Percentiles rank a stretch among this genome's conserved stretches.
Evolutionary conservation across 805 yeast species (phyloP).

Genomic region (Sungouiella blattae): DNA sequence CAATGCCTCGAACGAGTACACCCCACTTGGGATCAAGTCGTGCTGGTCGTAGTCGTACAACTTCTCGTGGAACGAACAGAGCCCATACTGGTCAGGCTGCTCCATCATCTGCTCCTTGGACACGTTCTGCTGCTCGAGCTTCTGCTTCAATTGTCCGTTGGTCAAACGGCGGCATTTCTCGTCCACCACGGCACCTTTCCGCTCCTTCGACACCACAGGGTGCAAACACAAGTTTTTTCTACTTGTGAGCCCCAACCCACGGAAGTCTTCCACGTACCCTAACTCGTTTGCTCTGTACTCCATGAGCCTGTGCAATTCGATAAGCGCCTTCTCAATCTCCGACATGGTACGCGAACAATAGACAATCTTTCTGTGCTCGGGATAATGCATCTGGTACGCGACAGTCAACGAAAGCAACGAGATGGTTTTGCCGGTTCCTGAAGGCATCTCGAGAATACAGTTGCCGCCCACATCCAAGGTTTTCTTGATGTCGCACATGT

Average conservation of each 20-base stretch:
- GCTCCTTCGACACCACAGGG: slow-evolving; percentile 80
- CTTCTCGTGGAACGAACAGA: slow-evolving; percentile 91
- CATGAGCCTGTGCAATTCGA: slow-evolving; percentile 87
- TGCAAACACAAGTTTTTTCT: slow-evolving; percentile 93
- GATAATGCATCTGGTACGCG: slow-evolving; percentile 93
- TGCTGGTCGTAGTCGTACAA: slow-evolving; percentile 83
- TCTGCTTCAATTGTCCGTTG: slow-evolving; percentile 77
- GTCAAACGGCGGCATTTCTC: slow-evolving; percentile 95
- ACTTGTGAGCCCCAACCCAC: slow-evolving; percentile 91
- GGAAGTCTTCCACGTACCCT: slow-evolving; percentile 83
- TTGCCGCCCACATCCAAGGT: slow-evolving; percentile 96
- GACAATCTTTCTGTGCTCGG: slow-evolving; percentile 89
- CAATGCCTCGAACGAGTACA: slow-evolving; percentile 86
- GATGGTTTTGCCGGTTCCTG: slow-evolving; percentile 98
- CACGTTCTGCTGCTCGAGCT: slow-evolving; percentile 45
- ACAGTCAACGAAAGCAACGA: slow-evolving; percentile 87
- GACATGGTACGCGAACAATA: slow-evolving; percentile 99
- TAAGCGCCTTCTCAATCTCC: slow-evolving; percentile 94
- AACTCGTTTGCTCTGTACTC: slow-evolving; percentile 76
- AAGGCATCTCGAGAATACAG: slow-evolving; percentile 97
- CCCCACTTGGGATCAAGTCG: slow-evolving; percentile 86
- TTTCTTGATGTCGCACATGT: slow-evolving; percentile 93
- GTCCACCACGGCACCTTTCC: slow-evolving; percentile 90
- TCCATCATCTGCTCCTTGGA: slow-evolving; percentile 50
- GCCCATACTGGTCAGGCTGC: slow-evolving; percentile 27